A percentile compares a stretch with the other conserved stretches of the same genome.
Evolutionary conservation across 345 rosid species (phyloP).

Genomic region (Noccaea bulbosa): DNA sequence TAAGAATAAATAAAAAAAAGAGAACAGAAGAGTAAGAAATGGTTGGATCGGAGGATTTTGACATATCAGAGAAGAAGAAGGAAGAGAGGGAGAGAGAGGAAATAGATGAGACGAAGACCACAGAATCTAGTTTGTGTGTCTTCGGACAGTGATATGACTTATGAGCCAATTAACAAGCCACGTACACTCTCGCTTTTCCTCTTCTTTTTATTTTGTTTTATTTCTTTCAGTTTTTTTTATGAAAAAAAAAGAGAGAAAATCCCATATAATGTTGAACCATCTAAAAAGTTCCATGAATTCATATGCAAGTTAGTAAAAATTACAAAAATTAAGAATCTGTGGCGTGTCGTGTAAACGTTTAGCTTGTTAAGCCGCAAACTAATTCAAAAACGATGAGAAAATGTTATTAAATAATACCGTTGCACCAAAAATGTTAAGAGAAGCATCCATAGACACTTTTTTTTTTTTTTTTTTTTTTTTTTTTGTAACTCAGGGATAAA

Average conservation of each 20-base stretch:
- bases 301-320: neutral
- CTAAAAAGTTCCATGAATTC: neutral
- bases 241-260: neutral
- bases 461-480: too few relatives aligned
- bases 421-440: slow-evolving; percentile 29
- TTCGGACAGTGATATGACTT: slow-evolving; percentile 34
- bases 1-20: neutral
- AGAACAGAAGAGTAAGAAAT: slow-evolving; percentile 26
- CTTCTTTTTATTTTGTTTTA: slow-evolving; percentile 4
- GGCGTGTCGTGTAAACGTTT: neutral
- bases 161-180: slow-evolving; percentile 45
- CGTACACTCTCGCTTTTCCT: slow-evolving; percentile 44
- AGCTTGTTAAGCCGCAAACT: neutral
- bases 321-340: neutral
- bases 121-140: slow-evolving; percentile 25
- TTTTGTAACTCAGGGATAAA: too few relatives aligned
- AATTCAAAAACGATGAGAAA: neutral
- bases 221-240: neutral
- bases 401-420: neutral
- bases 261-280: neutral
- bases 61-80: slow-evolving; percentile 7
- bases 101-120: slow-evolving; percentile 37
- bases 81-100: slow-evolving; percentile 11
- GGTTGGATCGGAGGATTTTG: slow-evolving; percentile 40
- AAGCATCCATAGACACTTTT: slow-evolving; percentile 14